phyloP scores from a whole-genome alignment of 2,329 filamentous ascomycete genomes.

The Cordyceps farinosa region DNA sequence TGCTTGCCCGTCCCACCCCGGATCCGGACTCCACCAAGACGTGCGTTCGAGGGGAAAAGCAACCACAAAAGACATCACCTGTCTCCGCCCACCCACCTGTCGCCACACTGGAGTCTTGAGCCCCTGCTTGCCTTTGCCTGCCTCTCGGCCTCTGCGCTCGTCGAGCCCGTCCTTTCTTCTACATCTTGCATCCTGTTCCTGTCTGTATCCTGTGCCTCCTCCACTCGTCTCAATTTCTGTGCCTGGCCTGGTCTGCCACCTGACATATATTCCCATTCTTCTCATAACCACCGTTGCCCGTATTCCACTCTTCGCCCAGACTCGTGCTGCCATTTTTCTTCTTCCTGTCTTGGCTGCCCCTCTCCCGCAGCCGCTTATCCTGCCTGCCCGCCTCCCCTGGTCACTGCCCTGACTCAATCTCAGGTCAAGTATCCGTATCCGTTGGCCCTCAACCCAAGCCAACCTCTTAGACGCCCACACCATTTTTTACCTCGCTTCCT shows the following conservation, averaged over 20 bases:
- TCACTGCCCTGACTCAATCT: constrained; percentile 15
- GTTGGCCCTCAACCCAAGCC: constrained; percentile 14
- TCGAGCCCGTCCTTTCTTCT: constrained; percentile 3
- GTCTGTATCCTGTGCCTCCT: constrained; percentile 9
- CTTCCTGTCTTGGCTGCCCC: background rate
- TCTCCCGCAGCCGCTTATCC: constrained; percentile 6
- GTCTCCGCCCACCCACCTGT: constrained; percentile 23
- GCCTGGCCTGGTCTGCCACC: constrained; percentile 6
- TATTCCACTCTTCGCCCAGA: background rate
- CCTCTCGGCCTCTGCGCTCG: constrained; percentile 4
- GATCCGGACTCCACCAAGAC: constrained; percentile 35
- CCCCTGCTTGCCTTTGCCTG: background rate
- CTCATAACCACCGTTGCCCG: constrained; percentile 6
- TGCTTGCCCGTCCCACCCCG: constrained; percentile 23
- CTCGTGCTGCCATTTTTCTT: constrained; percentile 8
- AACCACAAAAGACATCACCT: constrained; percentile 32
- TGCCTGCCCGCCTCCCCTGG: constrained; percentile 15
- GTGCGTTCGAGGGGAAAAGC: constrained; percentile 31
- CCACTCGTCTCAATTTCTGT: constrained; percentile 2
- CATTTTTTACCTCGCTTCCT: background rate
- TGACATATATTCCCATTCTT: constrained; percentile 6
- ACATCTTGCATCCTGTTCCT: constrained; percentile 13
- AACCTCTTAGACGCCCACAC: constrained; percentile 11
- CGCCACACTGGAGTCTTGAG: constrained; percentile 17
- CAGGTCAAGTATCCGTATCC: constrained; percentile 6